A percentile compares a stretch with the other conserved stretches of the same genome.
These are phyloP conservation scores for Alternaria angustiovoidea DNA, from an alignment of 2,329 filamentous ascomycete species.

Conservation along the genomic window DNA sequence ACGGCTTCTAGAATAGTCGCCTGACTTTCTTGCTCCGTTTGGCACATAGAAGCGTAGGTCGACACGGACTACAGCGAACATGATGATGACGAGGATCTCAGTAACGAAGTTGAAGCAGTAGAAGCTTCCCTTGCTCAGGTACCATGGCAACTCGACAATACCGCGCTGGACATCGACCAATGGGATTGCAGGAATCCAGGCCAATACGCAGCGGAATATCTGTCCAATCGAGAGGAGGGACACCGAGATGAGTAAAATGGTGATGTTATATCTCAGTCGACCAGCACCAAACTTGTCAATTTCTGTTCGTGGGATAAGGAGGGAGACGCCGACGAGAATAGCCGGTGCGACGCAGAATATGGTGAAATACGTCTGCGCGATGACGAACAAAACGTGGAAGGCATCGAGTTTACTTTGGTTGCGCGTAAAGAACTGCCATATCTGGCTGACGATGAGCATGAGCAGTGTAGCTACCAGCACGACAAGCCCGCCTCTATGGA, in stretches of 20 bases:
- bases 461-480: conserved; percentile 67
- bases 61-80: conserved; percentile 73
- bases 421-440: conserved; percentile 74
- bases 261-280: conserved; percentile 71
- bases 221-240: conserved; percentile 72
- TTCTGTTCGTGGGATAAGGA: conserved; percentile 56
- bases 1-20: conserved; percentile 39
- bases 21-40: conserved; percentile 66
- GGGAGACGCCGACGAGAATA: conserved; percentile 60
- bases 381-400: conserved; percentile 70
- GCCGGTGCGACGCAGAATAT: conserved; percentile 73
- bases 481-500: conserved; percentile 59
- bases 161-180: conserved; percentile 59
- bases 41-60: conserved; percentile 81
- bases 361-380: conserved; percentile 70
- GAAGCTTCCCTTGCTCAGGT: conserved; percentile 75
- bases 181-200: conserved; percentile 58
- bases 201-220: conserved; percentile 70
- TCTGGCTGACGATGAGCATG: conserved; percentile 70
- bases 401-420: conserved; percentile 58
- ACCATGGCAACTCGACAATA: conserved; percentile 64
- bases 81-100: conserved; percentile 73
- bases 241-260: conserved; percentile 67
- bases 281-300: conserved; percentile 72
- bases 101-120: conserved; percentile 81